Base-by-base conservation (phyloP, 768 basidiomycete species). In the Leccinum longicurvipes region DNA sequence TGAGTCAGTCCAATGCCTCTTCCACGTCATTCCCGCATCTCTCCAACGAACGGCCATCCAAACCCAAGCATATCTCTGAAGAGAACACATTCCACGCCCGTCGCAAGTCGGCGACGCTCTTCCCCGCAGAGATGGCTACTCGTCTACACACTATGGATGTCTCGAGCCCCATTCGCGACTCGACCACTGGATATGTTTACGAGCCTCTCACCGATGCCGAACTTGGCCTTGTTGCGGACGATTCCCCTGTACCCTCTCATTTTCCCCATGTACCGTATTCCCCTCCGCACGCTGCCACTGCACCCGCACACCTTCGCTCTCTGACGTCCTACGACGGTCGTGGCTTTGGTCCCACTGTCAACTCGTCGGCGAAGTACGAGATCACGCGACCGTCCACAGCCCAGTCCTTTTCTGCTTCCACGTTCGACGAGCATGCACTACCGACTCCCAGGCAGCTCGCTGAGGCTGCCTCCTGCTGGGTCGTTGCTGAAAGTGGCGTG, bases 401-500 rank as follows among this genome's bases (percentile, higher is more conserved):
- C 29, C 59, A 62, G 31, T 51, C 56, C 15, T 19, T 34, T 17
- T 46, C 60, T 27, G 47, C 63, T 11, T 17, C 58, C 23, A 21
- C 62, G 39, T 74, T 79, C 53, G 66, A 73, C 12, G 81, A 81
- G 68, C 75, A 79, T 65, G 72, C 73, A 4, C 65, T 77, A 3
- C 88, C 89, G 1, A 82, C 81, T 0, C 59, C 70, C 5, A 71
- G 75, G 10, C 82, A 89, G 62, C 76, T 94, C 54, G 72, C 76
- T 4, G 77, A 77, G 21, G 93, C 87, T 3, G 81, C 85, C 1
- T 69, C 80, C 15, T 75, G 89, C 28, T 74, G 79, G 19, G 81
- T 96, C 55, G 77, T 88, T 42, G 80, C 83, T 39, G 83, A 87
- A 57, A 81, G 82, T 14, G 93, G 92, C 3, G 62, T 82, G 9